phyloP scores from a whole-genome alignment of 176 grass and related monocot genomes.

The Puya raimondii region DNA sequence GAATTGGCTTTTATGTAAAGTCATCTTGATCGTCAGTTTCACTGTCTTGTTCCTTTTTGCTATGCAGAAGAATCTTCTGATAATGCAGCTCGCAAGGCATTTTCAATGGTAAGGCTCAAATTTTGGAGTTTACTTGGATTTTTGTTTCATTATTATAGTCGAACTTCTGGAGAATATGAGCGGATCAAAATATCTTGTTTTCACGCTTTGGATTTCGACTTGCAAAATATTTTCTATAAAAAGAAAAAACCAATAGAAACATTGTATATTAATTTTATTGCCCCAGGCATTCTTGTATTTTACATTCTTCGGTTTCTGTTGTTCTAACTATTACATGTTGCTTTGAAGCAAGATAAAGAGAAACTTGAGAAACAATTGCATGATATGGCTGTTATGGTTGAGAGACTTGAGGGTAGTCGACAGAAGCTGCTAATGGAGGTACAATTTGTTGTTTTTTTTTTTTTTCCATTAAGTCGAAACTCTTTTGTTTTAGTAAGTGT shows the following conservation, averaged over 20 bases:
- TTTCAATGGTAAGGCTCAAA: constrained; percentile 57
- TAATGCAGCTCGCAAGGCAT: constrained; percentile 53
- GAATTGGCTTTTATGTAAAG: no score
- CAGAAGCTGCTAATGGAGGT: constrained; percentile 94
- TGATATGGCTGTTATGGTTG: constrained; percentile 92
- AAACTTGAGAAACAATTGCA: constrained; percentile 88
- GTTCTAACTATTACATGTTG: not conserved
- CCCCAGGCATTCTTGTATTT: not conserved
- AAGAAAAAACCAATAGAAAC: no score
- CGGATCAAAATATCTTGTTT: no score
- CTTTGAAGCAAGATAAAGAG: constrained; percentile 66
- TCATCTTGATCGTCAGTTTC: not conserved
- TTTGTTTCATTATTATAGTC: not conserved
- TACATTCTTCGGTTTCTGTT: not conserved
- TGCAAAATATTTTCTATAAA: no score
- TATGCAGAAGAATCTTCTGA: constrained; percentile 78
- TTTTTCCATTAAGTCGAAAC: constrained; percentile 22
- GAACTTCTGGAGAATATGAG: no score
- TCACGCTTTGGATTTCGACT: no score
- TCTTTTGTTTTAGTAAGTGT: constrained; percentile 5
- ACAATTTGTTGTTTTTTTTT: constrained; percentile 5
- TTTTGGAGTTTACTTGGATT: constrained; percentile 11
- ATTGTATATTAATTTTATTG: not conserved
- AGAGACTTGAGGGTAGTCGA: constrained; percentile 87
- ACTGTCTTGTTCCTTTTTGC: constrained; percentile 7